A percentile compares a stretch with the other conserved stretches of the same genome.
Evolutionary conservation across 2,329 filamentous ascomycete genomes (phyloP).

Genomic region (Phaeophleospora eucalypticola): DNA sequence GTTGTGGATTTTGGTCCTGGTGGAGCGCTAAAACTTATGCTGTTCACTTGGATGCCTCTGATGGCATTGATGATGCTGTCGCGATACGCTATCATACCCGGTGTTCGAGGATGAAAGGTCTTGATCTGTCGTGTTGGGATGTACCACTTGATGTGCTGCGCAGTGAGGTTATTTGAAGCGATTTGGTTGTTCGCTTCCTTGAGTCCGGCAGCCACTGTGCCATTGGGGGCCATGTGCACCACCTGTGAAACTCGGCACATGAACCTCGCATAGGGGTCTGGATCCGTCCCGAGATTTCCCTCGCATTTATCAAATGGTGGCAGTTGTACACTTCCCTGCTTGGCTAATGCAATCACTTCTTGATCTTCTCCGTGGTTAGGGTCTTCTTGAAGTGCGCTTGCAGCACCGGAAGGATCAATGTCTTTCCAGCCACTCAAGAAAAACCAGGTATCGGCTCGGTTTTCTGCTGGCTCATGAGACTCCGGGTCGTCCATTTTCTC

Average conservation of each 20-base stretch:
- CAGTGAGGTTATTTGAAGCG: not conserved
- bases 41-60: not conserved
- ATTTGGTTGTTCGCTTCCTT: conserved; percentile 3
- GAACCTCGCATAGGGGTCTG: not conserved
- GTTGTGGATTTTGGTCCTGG: no score
- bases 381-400: not conserved
- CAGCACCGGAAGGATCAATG: not conserved
- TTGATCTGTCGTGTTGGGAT: not conserved
- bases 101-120: conserved; percentile 5
- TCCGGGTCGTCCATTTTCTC: not conserved
- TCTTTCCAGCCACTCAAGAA: conserved; percentile 5
- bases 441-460: conserved; percentile 3
- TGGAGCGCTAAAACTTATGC: no score
- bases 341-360: not conserved
- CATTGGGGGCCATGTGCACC: not conserved
- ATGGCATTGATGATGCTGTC: conserved; percentile 6
- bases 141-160: conserved; percentile 1
- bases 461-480: not conserved
- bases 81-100: conserved; percentile 4
- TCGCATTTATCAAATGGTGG: not conserved
- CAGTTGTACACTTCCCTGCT: not conserved
- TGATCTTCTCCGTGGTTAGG: not conserved
- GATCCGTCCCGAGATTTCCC: not conserved
- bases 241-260: not conserved
- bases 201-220: not conserved